A percentile compares a stretch with the other conserved stretches of the same genome.
Evolutionary conservation across 345 rosid species (phyloP).

Genomic region (Gossypium ekmanianum): DNA sequence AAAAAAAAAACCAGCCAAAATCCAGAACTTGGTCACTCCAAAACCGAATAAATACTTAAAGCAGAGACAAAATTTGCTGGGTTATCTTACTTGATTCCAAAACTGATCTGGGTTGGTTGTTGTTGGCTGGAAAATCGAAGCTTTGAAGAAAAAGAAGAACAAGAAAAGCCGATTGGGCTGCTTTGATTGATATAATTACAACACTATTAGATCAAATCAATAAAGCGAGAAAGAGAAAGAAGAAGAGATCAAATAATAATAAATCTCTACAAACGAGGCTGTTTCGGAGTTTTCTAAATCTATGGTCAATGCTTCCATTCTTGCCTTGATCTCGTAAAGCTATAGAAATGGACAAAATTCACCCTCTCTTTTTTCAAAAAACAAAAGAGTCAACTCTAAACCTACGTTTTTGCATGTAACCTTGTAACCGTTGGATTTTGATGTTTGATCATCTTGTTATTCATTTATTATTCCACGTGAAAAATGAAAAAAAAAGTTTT

Average conservation of each 20-base stretch:
- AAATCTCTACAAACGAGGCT: slow-evolving; percentile 31
- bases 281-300: slow-evolving; percentile 46
- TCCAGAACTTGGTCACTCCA: slow-evolving; percentile 21
- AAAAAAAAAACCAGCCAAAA: slow-evolving; percentile 19
- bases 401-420: background rate
- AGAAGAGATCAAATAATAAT: slow-evolving; percentile 25
- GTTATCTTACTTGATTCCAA: slow-evolving; percentile 37
- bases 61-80: slow-evolving; percentile 15
- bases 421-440: background rate
- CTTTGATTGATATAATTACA: background rate
- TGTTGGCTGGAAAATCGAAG: slow-evolving; percentile 20
- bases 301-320: slow-evolving; percentile 69
- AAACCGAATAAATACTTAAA: slow-evolving; percentile 14
- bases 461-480: no score
- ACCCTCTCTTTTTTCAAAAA: background rate
- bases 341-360: slow-evolving; percentile 34
- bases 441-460: background rate
- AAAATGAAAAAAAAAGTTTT: no score
- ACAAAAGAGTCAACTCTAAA: background rate
- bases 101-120: slow-evolving; percentile 46
- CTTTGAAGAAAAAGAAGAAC: slow-evolving; percentile 17
- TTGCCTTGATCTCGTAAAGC: slow-evolving; percentile 43
- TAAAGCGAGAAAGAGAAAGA: slow-evolving; percentile 8
- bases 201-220: slow-evolving; percentile 11
- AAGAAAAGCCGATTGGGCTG: slow-evolving; percentile 12